Percentiles rank a stretch among this genome's conserved stretches.
These are phyloP conservation scores for Macrophomina pseudophaseolina DNA, from an alignment of 2,329 filamentous ascomycete species.

Conservation along the genomic window DNA sequence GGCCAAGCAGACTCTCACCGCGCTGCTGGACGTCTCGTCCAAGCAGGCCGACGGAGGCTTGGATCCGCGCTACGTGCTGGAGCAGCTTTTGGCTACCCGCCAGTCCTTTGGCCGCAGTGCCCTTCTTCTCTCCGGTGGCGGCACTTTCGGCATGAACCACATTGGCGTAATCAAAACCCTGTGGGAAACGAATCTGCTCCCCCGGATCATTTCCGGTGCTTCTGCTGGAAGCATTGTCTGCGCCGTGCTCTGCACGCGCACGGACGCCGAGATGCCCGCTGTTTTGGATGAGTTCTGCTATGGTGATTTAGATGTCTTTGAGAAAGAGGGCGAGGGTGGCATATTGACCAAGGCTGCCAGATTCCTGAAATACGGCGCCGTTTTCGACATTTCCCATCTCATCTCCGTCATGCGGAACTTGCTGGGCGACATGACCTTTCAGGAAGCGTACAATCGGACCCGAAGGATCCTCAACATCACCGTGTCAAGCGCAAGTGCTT, in stretches of 20 bases:
- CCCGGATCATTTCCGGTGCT: constrained; percentile 84
- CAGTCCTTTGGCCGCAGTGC: constrained; percentile 87
- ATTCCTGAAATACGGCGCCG: constrained; percentile 78
- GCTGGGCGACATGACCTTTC: constrained; percentile 89
- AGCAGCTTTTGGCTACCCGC: constrained; percentile 72
- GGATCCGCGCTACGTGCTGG: constrained; percentile 65
- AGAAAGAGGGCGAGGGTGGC: constrained; percentile 65
- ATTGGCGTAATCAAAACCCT: constrained; percentile 85
- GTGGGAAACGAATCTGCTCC: constrained; percentile 75
- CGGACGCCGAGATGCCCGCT: constrained; percentile 76
- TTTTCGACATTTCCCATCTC: constrained; percentile 84
- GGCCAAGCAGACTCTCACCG: constrained; percentile 73
- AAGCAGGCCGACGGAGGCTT: constrained; percentile 55
- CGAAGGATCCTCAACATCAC: constrained; percentile 91
- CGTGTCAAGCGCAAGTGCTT: constrained; percentile 84
- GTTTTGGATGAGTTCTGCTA: constrained; percentile 74
- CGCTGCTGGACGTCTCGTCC: constrained; percentile 68
- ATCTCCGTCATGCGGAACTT: constrained; percentile 79
- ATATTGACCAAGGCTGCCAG: constrained; percentile 72
- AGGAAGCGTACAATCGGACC: constrained; percentile 95
- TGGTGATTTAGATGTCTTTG: constrained; percentile 82
- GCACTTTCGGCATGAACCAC: constrained; percentile 90
- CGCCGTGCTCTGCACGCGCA: constrained; percentile 76
- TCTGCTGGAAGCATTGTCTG: constrained; percentile 88
- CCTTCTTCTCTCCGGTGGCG: constrained; percentile 81